A percentile compares a stretch with the other conserved stretches of the same genome.
These are phyloP conservation scores for Lactifluus pinguis DNA, from an alignment of 768 basidiomycete genomes.

Conservation along the genomic window DNA sequence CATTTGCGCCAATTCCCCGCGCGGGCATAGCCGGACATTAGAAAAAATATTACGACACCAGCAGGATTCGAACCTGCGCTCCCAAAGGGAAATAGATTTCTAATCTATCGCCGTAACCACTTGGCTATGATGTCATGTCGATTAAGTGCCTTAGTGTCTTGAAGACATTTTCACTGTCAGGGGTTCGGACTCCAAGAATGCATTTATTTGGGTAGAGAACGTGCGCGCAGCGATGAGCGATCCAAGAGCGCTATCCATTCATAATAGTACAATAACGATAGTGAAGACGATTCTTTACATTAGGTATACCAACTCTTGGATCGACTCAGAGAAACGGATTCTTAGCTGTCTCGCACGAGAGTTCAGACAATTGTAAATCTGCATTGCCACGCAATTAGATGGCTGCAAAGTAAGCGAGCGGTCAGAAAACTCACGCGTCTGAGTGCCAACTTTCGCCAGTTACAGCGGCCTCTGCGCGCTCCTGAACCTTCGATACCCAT, in stretches of 20 bases:
- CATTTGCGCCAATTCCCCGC: not conserved
- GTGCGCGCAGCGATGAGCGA: too few species aligned
- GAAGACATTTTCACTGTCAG: too few species aligned
- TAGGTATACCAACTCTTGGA: not conserved
- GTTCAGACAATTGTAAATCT: constrained; percentile 9
- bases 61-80: constrained; percentile 40
- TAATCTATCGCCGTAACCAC: constrained; percentile 71
- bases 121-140: constrained; percentile 54
- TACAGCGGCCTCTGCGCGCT: constrained; percentile 35
- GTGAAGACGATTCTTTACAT: too few species aligned
- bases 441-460: constrained; percentile 46
- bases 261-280: too few species aligned
- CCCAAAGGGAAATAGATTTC: constrained; percentile 34
- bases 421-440: constrained; percentile 32
- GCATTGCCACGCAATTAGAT: not conserved
- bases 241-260: too few species aligned
- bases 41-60: constrained; percentile 27
- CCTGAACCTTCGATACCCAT: constrained; percentile 54
- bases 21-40: too few species aligned
- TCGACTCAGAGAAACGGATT: not conserved
- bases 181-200: too few species aligned
- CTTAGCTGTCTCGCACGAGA: not conserved
- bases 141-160: too few species aligned
- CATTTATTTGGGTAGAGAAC: too few species aligned
- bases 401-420: not conserved